Evolutionary conservation across 352 stramenopile species (phyloP).

Genomic region (Pythium grandisporangium): DNA sequence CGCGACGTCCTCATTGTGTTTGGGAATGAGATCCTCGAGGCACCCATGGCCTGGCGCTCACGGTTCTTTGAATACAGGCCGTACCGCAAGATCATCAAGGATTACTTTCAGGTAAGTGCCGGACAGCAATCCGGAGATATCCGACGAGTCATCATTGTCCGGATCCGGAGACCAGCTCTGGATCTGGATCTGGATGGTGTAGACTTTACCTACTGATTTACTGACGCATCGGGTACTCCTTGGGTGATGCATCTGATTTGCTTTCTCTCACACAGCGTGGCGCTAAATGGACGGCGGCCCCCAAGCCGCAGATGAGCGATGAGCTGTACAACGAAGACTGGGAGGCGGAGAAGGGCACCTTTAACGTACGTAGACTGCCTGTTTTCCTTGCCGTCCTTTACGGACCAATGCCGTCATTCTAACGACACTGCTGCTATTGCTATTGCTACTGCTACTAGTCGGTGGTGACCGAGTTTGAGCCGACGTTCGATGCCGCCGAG

Average conservation of each 20-base stretch:
- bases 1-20: constrained; percentile 86
- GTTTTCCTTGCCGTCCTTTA: no score
- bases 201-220: no score
- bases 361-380: constrained; percentile 69
- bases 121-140: no score
- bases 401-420: no score
- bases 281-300: constrained; percentile 82
- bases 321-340: constrained; percentile 86
- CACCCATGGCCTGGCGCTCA: constrained; percentile 86
- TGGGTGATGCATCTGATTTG: no score
- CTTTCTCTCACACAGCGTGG: constrained; percentile 30
- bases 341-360: constrained; percentile 61
- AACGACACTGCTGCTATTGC: no score
- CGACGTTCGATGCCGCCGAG: constrained; percentile 84
- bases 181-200: no score
- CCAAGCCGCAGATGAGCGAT: constrained; percentile 87
- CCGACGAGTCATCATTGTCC: no score
- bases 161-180: no score
- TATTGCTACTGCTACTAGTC: constrained; percentile 34
- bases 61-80: constrained; percentile 88
- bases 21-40: constrained; percentile 86
- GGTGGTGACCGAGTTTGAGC: constrained; percentile 86
- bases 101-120: constrained; percentile 84
- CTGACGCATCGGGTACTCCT: no score
- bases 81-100: constrained; percentile 84